phyloP scores from a whole-genome alignment of 257 asterid genomes.

The Ophiorrhiza pumila region DNA sequence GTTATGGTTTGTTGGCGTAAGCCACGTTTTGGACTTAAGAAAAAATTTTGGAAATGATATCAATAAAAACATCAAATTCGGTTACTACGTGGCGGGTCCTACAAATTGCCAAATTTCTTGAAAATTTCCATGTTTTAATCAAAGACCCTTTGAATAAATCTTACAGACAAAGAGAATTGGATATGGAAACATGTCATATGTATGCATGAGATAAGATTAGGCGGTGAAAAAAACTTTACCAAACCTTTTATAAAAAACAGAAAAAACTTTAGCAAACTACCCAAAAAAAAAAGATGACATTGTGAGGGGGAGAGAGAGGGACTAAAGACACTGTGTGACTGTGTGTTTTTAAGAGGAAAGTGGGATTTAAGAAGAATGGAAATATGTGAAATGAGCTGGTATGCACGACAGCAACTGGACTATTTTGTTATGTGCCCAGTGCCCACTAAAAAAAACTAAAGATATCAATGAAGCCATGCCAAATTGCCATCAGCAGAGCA shows the following conservation, averaged over 20 bases:
- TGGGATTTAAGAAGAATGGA: constrained; percentile 11
- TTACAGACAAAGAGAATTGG: constrained; percentile 5
- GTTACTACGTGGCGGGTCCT: constrained; percentile 33
- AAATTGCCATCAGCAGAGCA: no score
- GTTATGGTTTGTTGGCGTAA: constrained; percentile 31
- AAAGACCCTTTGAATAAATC: neutral
- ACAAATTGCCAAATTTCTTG: constrained; percentile 23
- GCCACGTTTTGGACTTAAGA: constrained; percentile 41
- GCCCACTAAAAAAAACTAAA: neutral
- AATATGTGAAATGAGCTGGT: constrained; percentile 22
- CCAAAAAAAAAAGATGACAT: neutral
- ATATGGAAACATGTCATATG: constrained; percentile 6
- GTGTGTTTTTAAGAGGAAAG: constrained; percentile 4
- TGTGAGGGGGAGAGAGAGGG: no score
- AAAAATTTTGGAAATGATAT: neutral
- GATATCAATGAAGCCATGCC: constrained; percentile 2
- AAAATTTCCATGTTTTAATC: constrained; percentile 29
- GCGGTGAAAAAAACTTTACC: constrained; percentile 9
- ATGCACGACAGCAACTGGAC: constrained; percentile 23
- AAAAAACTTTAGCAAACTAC: neutral
- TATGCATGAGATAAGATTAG: neutral
- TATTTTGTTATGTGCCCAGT: neutral
- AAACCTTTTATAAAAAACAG: neutral
- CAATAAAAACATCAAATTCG: constrained; percentile 10
- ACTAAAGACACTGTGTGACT: neutral